Evolutionary conservation across 1,139 yeast species (phyloP).

Genomic region (Protomyces lactucae-debilis): DNA sequence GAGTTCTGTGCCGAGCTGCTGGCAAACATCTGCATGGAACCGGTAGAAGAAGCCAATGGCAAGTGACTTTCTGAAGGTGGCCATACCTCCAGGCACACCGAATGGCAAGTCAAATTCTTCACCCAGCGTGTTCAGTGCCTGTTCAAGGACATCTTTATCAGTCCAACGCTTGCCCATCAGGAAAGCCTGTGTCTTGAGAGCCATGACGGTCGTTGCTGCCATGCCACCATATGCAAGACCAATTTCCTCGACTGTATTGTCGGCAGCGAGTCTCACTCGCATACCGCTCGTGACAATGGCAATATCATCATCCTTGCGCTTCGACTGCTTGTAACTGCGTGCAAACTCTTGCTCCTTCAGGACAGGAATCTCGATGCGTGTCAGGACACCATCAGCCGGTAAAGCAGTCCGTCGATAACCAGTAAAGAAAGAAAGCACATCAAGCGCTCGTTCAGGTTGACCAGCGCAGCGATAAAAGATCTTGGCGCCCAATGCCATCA

Average conservation of each 20-base stretch:
- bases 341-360: conserved; percentile 41
- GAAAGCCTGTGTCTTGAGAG: conserved; percentile 39
- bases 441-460: conserved; percentile 35
- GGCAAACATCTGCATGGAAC: conserved; percentile 39
- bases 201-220: conserved; percentile 45
- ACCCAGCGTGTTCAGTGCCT: conserved; percentile 38
- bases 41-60: conserved; percentile 46
- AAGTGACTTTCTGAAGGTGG: conserved; percentile 44
- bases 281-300: conserved; percentile 47
- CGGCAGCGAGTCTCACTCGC: conserved; percentile 35
- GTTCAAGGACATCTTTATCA: conserved; percentile 36
- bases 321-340: conserved; percentile 45
- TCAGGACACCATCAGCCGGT: conserved; percentile 40
- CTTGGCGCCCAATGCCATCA: conserved; percentile 44
- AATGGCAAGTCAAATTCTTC: conserved; percentile 43
- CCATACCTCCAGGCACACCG: conserved; percentile 50
- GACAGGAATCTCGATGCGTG: conserved; percentile 44
- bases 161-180: conserved; percentile 37
- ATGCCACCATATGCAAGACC: conserved; percentile 47
- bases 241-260: conserved; percentile 36
- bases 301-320: conserved; percentile 49
- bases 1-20: conserved; percentile 27
- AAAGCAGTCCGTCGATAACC: conserved; percentile 45
- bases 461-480: conserved; percentile 40
- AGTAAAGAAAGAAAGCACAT: conserved; percentile 44